Base-by-base conservation (phyloP, 208 protist genomes). In the Dictyostelium gargantuum region DNA sequence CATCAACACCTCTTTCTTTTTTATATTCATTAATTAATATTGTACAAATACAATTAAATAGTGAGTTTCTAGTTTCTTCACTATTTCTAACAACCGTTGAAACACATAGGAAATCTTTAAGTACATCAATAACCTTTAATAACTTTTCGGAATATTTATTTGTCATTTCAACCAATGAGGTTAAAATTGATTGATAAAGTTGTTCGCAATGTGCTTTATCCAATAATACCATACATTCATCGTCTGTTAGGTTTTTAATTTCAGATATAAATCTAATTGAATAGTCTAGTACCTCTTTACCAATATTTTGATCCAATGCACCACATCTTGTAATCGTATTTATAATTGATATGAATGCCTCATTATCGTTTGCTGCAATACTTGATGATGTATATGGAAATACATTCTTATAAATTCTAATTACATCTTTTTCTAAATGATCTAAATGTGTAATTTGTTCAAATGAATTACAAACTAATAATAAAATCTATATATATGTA, bases 21-120 rank as follows among this genome's bases (percentile, higher is more conserved):
- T 52, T n/a, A n/a, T 89, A 74, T 42, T 89, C 61, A 40, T 89
- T 89, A 3, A 40, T 89, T 29, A 89, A 38, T 13, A 89, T 89
- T 0, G n/a, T 29, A n/a, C 82, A 89, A 42, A 89, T 79, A 26
- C 32, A 50, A 40, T 52, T 52, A 17, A 79, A 79, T 40, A 73
- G 6, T 11, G 5, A 40, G 1, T 66, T 23, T 70, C 50, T 50
- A 11, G 35, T 66, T 13, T 66, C 48, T 11, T 44, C 32, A 52
- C 76, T 74, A 23, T 89, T 76, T 6, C 26, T n/a, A 4, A 89
- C 40, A 0, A 86, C 21, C 3, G 13, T n/a, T 44, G 70, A 52
- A 0, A 32, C 0, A 46, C 29, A 40, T 8, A 79, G 26, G 2
- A 89, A 89, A 6, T 89, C 82, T 48, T 89, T 89, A 29, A 89